These are phyloP conservation scores for Emergomyces pasteurianus DNA, from an alignment of 2,329 filamentous ascomycete genomes.

Conservation along the genomic window DNA sequence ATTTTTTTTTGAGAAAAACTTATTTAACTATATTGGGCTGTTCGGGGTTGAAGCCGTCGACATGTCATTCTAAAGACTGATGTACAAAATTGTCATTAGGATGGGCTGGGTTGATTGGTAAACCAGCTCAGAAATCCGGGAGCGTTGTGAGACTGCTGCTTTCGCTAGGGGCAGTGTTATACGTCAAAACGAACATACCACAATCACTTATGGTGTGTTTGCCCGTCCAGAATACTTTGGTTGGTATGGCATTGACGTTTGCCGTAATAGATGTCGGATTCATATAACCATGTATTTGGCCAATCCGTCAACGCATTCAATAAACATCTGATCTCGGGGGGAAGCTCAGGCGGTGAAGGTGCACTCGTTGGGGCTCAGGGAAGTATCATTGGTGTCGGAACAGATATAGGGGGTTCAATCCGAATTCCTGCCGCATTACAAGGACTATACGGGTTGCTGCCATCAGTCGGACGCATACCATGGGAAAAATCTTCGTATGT, in stretches of 20 bases:
- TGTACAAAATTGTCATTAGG: background rate
- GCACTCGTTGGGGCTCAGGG: constrained; percentile 49
- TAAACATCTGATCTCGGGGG: constrained; percentile 51
- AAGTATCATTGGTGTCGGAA: constrained; percentile 48
- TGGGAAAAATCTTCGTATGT: constrained; percentile 26
- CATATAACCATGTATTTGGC: constrained; percentile 29
- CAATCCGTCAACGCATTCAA: constrained; percentile 51
- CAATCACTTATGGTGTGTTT: constrained; percentile 57
- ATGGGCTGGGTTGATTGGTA: constrained; percentile 1
- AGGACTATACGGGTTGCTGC: constrained; percentile 28
- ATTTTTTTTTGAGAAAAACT: constrained; percentile 19
- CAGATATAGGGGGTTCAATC: constrained; percentile 45
- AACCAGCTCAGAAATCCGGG: background rate
- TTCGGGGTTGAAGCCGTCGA: background rate
- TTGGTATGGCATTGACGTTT: background rate
- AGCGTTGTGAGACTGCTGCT: background rate
- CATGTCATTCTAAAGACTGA: background rate
- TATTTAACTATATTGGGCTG: constrained; percentile 8
- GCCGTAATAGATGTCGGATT: background rate
- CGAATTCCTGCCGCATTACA: constrained; percentile 18
- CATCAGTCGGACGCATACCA: constrained; percentile 24
- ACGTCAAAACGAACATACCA: constrained; percentile 47
- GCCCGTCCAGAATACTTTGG: constrained; percentile 52
- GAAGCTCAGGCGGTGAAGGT: constrained; percentile 55
- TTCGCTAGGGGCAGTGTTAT: constrained; percentile 40